Evolutionary conservation across 169 alveolate species (phyloP), one percentile per base, ranked within the genome.

Genomic region (Cyclospora cayetanensis): DNA sequence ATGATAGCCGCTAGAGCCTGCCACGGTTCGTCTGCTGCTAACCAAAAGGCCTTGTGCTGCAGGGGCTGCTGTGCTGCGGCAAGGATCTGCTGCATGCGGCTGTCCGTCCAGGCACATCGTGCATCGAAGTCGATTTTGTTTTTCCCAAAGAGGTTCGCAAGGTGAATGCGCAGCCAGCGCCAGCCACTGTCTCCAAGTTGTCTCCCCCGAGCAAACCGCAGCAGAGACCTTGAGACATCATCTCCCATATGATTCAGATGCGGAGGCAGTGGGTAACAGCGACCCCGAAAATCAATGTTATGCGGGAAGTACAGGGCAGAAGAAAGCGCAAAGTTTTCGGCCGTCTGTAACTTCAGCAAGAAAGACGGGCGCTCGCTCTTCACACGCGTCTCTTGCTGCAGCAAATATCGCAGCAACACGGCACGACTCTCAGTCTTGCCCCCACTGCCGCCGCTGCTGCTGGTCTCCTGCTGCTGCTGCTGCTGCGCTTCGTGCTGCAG

Each of bases 251-350:
- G 99, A 90, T 97, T 97, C 37, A 98, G 94, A 89, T 97, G 99
- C 12, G 99, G 99, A 85, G 99, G 98, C 31, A 98, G 95, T 0
- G 99, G 99, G 93, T 98, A 98, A 94, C 97, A 96, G 90, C 99
- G 95, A 11, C 99, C 99, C 53, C 99, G 94, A 91, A 98, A 98
- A 95, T 98, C 99, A 79, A 98, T 95, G 94, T 98, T 98, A 92
- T 97, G 99, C 27, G 99, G 99, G 94, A 98, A 97, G 94, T 98
- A 98, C 2, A 98, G 92, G n/a, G 96, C 92, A 20, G 94, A 94
- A 82, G 95, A 95, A 31, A 94, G 46, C 82, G 94, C 95, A 52
- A 97, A 98, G 50, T 97, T 95, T 55, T 95, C 93, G 0, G 99
- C 99, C 2, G 88, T 66, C 68, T 90, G 77, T 60, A 90, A 53